Conservation (phyloP, 2,329 filamentous ascomycete genomes). For the Cladosporium velox region DNA sequence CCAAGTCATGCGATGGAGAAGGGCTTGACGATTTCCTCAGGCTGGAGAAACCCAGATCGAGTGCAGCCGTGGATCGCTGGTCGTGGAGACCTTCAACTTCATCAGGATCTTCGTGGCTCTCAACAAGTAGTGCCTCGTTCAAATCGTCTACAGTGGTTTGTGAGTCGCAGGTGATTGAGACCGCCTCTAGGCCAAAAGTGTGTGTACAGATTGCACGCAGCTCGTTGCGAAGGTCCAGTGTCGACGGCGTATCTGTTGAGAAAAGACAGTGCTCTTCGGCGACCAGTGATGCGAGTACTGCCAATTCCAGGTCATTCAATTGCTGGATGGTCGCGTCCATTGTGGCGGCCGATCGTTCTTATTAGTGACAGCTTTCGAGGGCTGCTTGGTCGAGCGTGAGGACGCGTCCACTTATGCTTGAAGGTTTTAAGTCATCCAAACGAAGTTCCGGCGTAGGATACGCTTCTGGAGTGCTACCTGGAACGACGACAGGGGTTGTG, state of each 20-base stretch:
- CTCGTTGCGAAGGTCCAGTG: constrained; percentile 30
- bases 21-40: constrained; percentile 10
- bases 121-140: constrained; percentile 64
- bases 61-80: not conserved
- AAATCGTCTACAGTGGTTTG: constrained; percentile 81
- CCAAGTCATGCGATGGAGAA: constrained; percentile 34
- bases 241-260: constrained; percentile 61
- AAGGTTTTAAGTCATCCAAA: not conserved
- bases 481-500: not conserved
- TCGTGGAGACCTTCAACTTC: not conserved
- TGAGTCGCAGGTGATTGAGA: constrained; percentile 70
- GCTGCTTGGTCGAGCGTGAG: not conserved
- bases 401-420: not conserved
- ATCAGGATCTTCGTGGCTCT: not conserved
- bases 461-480: not conserved
- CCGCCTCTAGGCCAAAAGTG: constrained; percentile 71
- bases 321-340: constrained; percentile 60
- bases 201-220: constrained; percentile 65
- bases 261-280: constrained; percentile 87
- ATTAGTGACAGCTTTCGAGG: not conserved
- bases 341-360: not conserved
- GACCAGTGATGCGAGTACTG: constrained; percentile 76
- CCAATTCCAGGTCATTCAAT: constrained; percentile 85
- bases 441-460: not conserved
- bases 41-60: constrained; percentile 5